Evolutionary conservation across 192 early-diverging fungal species (phyloP).

Genomic region (Backusella liffmaniae): DNA sequence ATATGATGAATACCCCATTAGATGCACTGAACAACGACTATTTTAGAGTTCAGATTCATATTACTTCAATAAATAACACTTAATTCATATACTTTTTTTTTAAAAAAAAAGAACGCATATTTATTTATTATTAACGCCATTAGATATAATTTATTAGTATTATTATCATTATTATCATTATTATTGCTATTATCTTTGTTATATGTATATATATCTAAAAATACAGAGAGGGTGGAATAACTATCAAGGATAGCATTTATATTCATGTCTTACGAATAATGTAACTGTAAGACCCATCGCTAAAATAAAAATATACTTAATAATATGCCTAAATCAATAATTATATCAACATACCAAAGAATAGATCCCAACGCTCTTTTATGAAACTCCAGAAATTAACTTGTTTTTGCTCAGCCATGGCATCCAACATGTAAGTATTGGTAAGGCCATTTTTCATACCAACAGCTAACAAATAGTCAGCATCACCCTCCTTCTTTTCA

Average conservation of each 20-base stretch:
- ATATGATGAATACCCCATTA: not conserved
- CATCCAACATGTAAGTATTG: conserved; percentile 9
- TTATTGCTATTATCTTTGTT: not conserved
- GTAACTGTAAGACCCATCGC: not conserved
- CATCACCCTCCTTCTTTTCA: not conserved
- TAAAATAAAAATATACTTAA: not conserved
- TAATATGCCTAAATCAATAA: not conserved
- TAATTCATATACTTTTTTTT: not conserved
- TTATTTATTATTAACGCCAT: not conserved
- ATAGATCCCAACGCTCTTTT: conserved; percentile 17
- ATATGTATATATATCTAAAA: not conserved
- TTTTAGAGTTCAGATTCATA: not conserved
- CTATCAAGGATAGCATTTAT: conserved; percentile 1
- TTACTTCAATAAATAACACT: not conserved
- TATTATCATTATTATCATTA: not conserved
- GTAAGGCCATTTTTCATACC: conserved; percentile 6
- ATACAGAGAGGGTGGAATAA: not conserved
- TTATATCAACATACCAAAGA: conserved; percentile 1
- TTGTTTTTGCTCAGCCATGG: conserved; percentile 5
- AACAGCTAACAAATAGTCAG: conserved; percentile 1
- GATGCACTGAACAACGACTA: not conserved
- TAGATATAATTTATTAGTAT: not conserved
- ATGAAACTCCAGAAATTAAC: conserved; percentile 19
- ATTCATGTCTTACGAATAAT: conserved; percentile 1
- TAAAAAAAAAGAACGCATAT: too few relatives aligned